Evolutionary conservation across 2,329 filamentous ascomycete genomes (phyloP).

Genomic region (Cercospora beticola): DNA sequence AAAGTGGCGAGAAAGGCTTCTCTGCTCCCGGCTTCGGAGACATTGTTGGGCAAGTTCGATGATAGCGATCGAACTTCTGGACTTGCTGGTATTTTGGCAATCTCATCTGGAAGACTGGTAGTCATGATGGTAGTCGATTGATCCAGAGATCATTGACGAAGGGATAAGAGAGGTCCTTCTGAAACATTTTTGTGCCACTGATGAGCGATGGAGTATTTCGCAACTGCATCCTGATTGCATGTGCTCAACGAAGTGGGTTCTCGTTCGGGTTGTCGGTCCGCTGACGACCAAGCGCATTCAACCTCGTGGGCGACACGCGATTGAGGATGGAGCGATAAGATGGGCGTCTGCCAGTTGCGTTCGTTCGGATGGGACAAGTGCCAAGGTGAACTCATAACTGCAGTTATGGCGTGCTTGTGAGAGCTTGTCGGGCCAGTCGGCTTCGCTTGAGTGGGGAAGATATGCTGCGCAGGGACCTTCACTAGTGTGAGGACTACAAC

Average conservation of each 20-base stretch:
- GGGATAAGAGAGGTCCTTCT: neutral
- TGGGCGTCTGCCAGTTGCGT: neutral
- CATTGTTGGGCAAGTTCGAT: conserved; percentile 9
- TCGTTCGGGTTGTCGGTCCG: neutral
- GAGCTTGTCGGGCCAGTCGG: conserved; percentile 10
- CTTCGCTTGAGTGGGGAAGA: neutral
- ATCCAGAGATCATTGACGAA: neutral
- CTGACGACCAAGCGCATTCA: conserved; percentile 8
- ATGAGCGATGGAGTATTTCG: neutral
- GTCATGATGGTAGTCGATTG: neutral
- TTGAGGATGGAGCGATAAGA: neutral
- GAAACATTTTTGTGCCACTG: neutral
- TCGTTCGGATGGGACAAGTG: neutral
- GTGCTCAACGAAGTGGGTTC: neutral
- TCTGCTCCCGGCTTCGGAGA: conserved; percentile 24
- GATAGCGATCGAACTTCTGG: conserved; percentile 2
- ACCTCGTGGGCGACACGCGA: neutral
- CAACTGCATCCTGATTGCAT: neutral
- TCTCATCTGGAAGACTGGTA: neutral
- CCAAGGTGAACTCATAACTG: conserved; percentile 3
- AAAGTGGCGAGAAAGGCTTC: conserved; percentile 43
- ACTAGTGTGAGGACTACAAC: neutral
- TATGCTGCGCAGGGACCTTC: neutral
- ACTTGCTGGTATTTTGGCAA: neutral
- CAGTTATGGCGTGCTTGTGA: conserved; percentile 12